phyloP scores from a whole-genome alignment of 2,329 filamentous ascomycete genomes.

The Thielaviopsis populi region DNA sequence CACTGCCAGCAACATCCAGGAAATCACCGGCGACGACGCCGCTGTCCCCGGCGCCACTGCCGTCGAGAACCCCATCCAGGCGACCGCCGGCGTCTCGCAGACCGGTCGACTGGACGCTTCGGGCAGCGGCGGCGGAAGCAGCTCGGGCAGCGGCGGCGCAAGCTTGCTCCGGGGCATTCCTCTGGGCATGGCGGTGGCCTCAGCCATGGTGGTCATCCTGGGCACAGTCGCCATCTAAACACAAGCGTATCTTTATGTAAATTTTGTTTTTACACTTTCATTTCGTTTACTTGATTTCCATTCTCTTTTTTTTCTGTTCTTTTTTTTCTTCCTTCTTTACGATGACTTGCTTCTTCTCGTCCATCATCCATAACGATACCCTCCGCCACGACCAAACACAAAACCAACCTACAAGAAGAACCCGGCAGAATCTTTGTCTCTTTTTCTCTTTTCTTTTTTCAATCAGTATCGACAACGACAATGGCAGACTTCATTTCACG shows the following conservation, averaged over 20 bases:
- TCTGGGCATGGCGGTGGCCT: background rate
- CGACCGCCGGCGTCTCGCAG: conserved; percentile 29
- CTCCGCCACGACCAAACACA: no score
- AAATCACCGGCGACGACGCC: conserved; percentile 37
- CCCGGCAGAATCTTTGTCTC: no score
- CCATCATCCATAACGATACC: no score
- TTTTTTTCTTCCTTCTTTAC: no score
- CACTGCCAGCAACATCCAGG: conserved; percentile 30
- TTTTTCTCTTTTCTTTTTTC: background rate
- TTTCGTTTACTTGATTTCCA: no score
- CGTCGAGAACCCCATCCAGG: conserved; percentile 34
- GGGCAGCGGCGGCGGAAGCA: background rate
- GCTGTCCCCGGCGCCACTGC: conserved; percentile 40
- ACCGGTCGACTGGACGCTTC: conserved; percentile 5
- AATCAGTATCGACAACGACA: background rate
- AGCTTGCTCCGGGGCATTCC: conserved; percentile 15
- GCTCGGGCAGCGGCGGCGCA: background rate
- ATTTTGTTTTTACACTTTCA: no score
- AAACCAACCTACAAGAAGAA: no score
- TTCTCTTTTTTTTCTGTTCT: background rate
- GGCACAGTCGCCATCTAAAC: background rate
- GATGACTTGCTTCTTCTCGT: no score
- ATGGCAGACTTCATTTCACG: background rate
- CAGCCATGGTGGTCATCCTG: background rate
- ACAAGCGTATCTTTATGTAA: no score